Conservation (phyloP, 305 asterid genomes). For the Solanum aculeatissimum region DNA sequence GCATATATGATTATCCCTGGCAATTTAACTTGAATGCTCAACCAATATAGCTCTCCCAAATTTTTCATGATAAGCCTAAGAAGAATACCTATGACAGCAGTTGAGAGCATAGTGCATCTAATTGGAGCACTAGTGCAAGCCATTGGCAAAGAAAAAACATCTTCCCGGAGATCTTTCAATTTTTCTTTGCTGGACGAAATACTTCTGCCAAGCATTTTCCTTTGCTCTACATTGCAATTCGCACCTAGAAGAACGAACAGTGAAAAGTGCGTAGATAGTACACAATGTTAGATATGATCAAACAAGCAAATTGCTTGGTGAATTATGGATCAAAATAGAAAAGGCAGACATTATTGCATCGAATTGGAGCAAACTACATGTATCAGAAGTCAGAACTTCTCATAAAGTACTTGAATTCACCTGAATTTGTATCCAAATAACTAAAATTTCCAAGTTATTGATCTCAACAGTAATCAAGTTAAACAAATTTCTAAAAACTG, state of each 20-base stretch:
- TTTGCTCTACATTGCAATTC: not conserved
- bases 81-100: not conserved
- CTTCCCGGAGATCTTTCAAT: not conserved
- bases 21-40: not conserved
- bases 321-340: not conserved
- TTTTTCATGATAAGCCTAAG: not conserved
- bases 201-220: not conserved
- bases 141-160: not conserved
- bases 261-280: not conserved
- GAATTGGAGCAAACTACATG: not conserved
- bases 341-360: not conserved
- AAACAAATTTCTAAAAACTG: not conserved
- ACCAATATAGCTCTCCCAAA: not conserved
- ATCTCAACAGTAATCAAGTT: not conserved
- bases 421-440: not conserved
- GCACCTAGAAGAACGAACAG: not conserved
- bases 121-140: not conserved
- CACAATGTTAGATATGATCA: not conserved
- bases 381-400: not conserved
- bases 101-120: not conserved
- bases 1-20: not conserved
- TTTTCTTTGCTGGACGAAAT: not conserved
- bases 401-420: not conserved
- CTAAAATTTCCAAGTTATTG: not conserved
- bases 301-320: not conserved